Evolutionary conservation across 2,329 filamentous ascomycete species (phyloP), one percentile per base, ranked within the genome.

Genomic region (Chaetomiaceae sp.): DNA sequence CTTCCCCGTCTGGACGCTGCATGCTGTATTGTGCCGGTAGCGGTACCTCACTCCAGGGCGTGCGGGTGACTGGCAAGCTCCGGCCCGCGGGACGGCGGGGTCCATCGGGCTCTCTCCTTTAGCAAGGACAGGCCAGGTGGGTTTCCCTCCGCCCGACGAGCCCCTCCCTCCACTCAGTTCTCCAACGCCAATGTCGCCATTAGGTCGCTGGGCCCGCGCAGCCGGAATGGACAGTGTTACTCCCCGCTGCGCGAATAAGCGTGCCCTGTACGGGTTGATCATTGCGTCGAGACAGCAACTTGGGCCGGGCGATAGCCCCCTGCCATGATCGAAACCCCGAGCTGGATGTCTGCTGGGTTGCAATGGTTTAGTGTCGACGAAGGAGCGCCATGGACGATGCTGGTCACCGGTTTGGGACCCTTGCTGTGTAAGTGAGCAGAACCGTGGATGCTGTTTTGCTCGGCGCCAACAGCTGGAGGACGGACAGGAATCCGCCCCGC

Each of bases 61-160:
- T 9, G 22, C 22, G 22, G 9, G 22, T 24, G 9, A 9, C 36
- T 33, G 33, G 29, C 27, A 33, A 34, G 38, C 37, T 48, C 46
- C 49, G 41, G 41, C 48, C 48, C n/a, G n/a, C n/a, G 40, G 46
- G 49, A 49, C 26, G 38, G 38, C 42, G 38, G 47, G 22, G 38
- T 41, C n/a, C n/a, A n/a, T n/a, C n/a, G n/a, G n/a, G n/a, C n/a
- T n/a, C n/a, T n/a, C n/a, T n/a, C n/a, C n/a, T n/a, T n/a, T n/a
- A n/a, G n/a, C n/a, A n/a, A n/a, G n/a, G n/a, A n/a, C n/a, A 30
- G 24, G 22, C 20, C 19, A 17, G 35, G 35, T 42, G 47, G 30
- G 30, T 47, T 49, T 57, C 53, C 55, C 42, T 57, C 51, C 51
- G 53, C 34, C 55, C 53, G 55, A 47, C 34, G 46, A 44, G 15